Evolutionary conservation across 495 filamentous ascomycete genomes (phyloP).

Genomic region (Pyronema domesticum): DNA sequence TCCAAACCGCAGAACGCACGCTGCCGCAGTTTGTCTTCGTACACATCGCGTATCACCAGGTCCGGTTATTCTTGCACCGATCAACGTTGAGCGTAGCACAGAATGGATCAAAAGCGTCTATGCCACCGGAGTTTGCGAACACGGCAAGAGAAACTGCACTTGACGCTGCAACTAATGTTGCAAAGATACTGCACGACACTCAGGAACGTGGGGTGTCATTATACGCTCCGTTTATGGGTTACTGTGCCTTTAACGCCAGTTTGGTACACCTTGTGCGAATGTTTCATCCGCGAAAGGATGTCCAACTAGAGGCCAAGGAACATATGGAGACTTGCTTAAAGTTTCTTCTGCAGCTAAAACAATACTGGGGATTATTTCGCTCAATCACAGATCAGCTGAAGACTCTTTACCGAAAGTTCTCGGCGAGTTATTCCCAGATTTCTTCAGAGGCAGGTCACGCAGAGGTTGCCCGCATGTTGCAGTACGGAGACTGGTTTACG

Average conservation of each 20-base stretch:
- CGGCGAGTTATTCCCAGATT: slow-evolving; percentile 49
- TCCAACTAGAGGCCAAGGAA: slow-evolving; percentile 62
- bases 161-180: slow-evolving; percentile 79
- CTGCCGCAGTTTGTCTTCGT: slow-evolving; percentile 90
- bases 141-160: slow-evolving; percentile 61
- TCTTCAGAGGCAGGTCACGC: slow-evolving; percentile 32
- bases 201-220: slow-evolving; percentile 49
- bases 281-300: slow-evolving; percentile 59
- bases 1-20: slow-evolving; percentile 64
- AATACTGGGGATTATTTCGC: slow-evolving; percentile 95
- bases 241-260: slow-evolving; percentile 81
- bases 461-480: slow-evolving; percentile 54
- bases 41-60: slow-evolving; percentile 77
- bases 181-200: slow-evolving; percentile 60
- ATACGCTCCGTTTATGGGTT: slow-evolving; percentile 81
- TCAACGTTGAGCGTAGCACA: slow-evolving; percentile 47
- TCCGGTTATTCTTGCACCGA: slow-evolving; percentile 74
- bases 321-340: slow-evolving; percentile 79
- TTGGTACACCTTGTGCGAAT: slow-evolving; percentile 85
- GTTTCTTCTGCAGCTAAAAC: slow-evolving; percentile 86
- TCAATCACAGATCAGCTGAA: slow-evolving; percentile 88
- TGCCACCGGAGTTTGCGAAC: slow-evolving; percentile 62
- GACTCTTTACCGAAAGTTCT: slow-evolving; percentile 70
- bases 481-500: slow-evolving; percentile 96
- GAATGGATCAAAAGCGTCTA: slow-evolving; percentile 25